Percentiles rank a stretch among this genome's conserved stretches.
These are phyloP conservation scores for Tilletia walkeri DNA, from an alignment of 1,284 basidiomycete genomes.

Conservation along the genomic window DNA sequence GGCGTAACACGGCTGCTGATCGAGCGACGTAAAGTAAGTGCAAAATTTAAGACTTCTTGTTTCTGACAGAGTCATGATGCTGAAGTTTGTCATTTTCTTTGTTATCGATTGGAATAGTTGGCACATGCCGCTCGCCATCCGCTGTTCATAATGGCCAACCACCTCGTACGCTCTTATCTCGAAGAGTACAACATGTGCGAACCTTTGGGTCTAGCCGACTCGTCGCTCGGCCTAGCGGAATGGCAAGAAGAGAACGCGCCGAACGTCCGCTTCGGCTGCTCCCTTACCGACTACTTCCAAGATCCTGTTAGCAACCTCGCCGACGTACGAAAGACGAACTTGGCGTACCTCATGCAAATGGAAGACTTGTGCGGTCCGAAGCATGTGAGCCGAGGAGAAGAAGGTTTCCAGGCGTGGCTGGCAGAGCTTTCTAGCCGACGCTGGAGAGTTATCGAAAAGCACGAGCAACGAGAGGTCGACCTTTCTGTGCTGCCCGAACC, in stretches of 20 bases:
- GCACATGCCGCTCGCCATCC: constrained; percentile 57
- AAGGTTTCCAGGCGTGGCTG: background rate
- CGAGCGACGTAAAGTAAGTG: constrained; percentile 67
- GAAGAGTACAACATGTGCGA: constrained; percentile 68
- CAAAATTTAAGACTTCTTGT: constrained; percentile 22
- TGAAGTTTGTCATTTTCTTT: constrained; percentile 61
- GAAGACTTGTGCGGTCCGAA: too few relatives aligned
- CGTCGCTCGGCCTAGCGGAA: constrained; percentile 61
- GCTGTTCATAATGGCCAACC: constrained; percentile 70
- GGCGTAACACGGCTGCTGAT: constrained; percentile 74
- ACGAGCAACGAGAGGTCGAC: too few relatives aligned
- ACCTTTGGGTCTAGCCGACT: constrained; percentile 51
- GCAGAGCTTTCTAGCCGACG: background rate
- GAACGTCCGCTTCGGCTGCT: too few relatives aligned
- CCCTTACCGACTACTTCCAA: too few relatives aligned
- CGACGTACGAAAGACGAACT: background rate
- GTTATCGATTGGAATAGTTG: constrained; percentile 61
- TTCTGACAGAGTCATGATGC: constrained; percentile 16
- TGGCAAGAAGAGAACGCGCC: background rate
- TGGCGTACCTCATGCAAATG: background rate
- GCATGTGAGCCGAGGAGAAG: background rate
- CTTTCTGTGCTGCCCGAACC: too few relatives aligned
- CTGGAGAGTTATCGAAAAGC: background rate
- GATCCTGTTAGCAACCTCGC: too few relatives aligned
- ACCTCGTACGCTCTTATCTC: constrained; percentile 65